Base-by-base conservation (phyloP, 306 rosid species). In the peach (Prunus persica) region DNA sequence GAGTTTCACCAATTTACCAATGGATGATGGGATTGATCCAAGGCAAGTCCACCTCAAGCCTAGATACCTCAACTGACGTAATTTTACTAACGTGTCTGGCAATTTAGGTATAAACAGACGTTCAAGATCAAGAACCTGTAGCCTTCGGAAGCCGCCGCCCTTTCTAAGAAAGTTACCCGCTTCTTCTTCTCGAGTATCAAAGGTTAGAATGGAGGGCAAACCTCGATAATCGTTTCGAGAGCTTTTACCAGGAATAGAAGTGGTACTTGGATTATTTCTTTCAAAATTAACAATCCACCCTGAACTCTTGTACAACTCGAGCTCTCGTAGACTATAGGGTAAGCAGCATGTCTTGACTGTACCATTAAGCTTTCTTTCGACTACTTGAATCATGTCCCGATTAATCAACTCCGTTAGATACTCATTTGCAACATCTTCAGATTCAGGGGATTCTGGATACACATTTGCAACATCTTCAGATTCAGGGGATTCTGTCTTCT, bases 11-110 rank as follows among this genome's bases (percentile, higher is more conserved):
- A 86, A 79, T 2, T 86, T 50, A 25, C 82, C 68, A 45, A 81
- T 78, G 58, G 63, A 73, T 28, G 49, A 0, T 65, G 89, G 86
- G 13, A 85, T 57, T 2, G 16, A 64, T 65, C 80, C 71, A 28
- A 82, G 67, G 65, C 67, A 76, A 64, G 89, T 82, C 81, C 79
- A 74, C 74, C 85, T 77, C 51, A 80, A 74, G 63, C 81, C 76
- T 8, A 82, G 83, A 61, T 86, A 86, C 54, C 8, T 82, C 46
- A 86, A 27, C 22, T 71, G 27, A 5, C 1, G 43, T 38, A 80
- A 50, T n/a, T 65, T 77, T 10, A 76, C 49, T 11, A 77, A 58
- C 15, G 4, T 14, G 4, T 74, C 19, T 1, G 89, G 86, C 74
- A 86, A 69, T 5, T 74, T 66, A 46, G 86, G 86, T 61, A 79